Base-by-base conservation (phyloP, 1,284 basidiomycete species). In the Termitomyces sp. region DNA sequence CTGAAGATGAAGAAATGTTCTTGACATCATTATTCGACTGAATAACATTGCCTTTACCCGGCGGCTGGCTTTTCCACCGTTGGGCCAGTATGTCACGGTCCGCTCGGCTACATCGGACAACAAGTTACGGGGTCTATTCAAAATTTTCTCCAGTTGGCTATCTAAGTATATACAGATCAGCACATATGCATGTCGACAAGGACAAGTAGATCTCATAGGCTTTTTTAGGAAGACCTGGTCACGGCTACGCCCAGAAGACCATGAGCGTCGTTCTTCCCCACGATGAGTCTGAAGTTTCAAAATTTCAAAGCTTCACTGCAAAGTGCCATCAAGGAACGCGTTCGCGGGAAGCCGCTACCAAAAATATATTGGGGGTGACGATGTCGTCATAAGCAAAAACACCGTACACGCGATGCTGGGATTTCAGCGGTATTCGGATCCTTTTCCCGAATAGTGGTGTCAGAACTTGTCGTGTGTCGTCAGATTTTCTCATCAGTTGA, bases 261-360 rank as follows among this genome's bases (percentile, higher is more conserved):
- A 11, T 21, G 21, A 42, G 19, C n/a, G 3, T 14, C 37, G 14
- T 26, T 42, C 16, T 43, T 53, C 18, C 52, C 37, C 34, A 49
- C 40, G 40, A 18, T 14, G 24, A 53, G 44, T 40, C 38, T 46
- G 44, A 37, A 52, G 30, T 3, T 39, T 46, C 33, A 34, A 35
- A 26, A n/a, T 9, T 19, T 34, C 24, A 43, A 34, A 5, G 21
- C 34, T 13, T 33, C 40, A 39, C 18, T 9, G 18, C n/a, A 33
- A 19, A 16, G 40, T 14, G 3, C 33, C 37, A 7, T 19, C 13
- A 16, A 38, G 37, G 40, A 38, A 49, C 41, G 21, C n/a, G 10
- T 34, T 53, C 52, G 46, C 52, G 41, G 47, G 46, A 40, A 45
- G 10, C 33, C 18, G 40, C 21, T 5, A 26, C 35, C 19, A 47